A percentile compares a stretch with the other conserved stretches of the same genome.
phyloP scores from a whole-genome alignment of 345 rosid species.

The Brassica carinata region DNA sequence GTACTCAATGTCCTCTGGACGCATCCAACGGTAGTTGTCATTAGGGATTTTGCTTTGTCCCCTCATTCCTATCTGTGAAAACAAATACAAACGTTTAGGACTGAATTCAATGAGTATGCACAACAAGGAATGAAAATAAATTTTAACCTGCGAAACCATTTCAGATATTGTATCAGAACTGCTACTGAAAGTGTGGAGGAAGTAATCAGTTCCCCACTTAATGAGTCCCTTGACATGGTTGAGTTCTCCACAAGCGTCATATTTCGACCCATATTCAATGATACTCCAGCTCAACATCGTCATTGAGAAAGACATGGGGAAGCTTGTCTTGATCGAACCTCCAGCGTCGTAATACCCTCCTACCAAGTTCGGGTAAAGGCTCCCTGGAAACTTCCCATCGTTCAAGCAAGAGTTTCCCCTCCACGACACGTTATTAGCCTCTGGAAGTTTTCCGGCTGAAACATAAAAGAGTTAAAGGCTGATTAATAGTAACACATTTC shows the following conservation, averaged over 20 bases:
- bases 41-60: background rate
- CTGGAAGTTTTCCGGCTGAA: background rate
- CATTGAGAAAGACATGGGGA: background rate
- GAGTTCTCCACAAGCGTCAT: background rate
- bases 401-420: background rate
- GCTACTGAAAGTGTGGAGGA: background rate
- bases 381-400: background rate
- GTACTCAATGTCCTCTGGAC: background rate
- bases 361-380: background rate
- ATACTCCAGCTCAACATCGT: background rate
- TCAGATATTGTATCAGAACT: background rate
- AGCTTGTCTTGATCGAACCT: background rate
- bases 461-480: background rate
- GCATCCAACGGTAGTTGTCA: background rate
- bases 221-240: background rate
- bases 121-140: background rate
- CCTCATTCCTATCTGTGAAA: background rate
- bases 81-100: background rate
- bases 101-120: background rate
- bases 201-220: background rate
- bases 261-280: background rate
- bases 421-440: background rate
- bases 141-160: background rate
- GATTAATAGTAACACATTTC: no score
- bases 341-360: background rate